Evolutionary conservation across 2,329 filamentous ascomycete species (phyloP).

Genomic region (Clarireedia homoeocarpa): DNA sequence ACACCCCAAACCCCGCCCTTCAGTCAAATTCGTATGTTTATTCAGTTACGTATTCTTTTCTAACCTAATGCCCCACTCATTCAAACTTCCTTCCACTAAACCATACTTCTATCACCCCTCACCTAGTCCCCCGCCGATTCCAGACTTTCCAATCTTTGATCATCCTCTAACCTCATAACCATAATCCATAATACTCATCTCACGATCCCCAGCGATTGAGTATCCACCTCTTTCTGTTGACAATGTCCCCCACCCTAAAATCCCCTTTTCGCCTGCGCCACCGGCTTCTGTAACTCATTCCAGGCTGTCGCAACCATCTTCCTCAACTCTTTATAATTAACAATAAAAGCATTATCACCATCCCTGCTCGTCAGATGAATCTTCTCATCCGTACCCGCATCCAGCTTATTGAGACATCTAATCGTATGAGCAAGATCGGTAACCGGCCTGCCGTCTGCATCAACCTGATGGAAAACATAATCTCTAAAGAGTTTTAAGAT

Average conservation of each 20-base stretch:
- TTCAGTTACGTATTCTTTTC: too few species aligned
- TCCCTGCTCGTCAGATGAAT: constrained; percentile 82
- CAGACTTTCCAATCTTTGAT: too few species aligned
- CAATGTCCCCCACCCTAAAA: neutral
- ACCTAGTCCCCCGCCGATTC: too few species aligned
- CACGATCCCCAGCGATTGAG: too few species aligned
- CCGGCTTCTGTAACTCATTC: constrained; percentile 40
- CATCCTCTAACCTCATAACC: too few species aligned
- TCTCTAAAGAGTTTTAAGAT: constrained; percentile 92
- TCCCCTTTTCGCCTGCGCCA: neutral
- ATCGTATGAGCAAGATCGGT: constrained; percentile 85
- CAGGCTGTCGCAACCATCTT: constrained; percentile 52
- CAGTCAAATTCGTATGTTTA: too few species aligned
- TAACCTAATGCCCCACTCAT: too few species aligned
- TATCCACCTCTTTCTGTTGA: too few species aligned
- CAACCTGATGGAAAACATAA: constrained; percentile 95
- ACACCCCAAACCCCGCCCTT: too few species aligned
- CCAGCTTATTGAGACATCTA: constrained; percentile 80
- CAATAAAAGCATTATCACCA: constrained; percentile 79
- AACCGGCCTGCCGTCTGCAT: constrained; percentile 73
- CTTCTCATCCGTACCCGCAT: constrained; percentile 81
- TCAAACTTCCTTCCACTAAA: too few species aligned
- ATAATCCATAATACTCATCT: too few species aligned
- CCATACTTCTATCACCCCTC: too few species aligned
- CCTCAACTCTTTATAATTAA: constrained; percentile 85